Evolutionary conservation across 148 eudicot species (phyloP).

Genomic region (Euryodendron excelsum): DNA sequence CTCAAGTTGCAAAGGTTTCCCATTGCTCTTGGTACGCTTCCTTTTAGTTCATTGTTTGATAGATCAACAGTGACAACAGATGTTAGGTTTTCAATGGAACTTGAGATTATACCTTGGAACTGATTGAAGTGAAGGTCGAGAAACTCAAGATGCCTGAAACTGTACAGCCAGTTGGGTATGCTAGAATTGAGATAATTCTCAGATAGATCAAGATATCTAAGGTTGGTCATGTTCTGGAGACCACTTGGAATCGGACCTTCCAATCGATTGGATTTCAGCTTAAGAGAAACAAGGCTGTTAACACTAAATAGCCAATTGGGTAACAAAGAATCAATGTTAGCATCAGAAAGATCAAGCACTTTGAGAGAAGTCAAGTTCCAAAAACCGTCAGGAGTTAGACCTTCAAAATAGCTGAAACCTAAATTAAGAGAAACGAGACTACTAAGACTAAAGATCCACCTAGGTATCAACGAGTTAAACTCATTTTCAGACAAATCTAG

Average conservation of each 20-base stretch:
- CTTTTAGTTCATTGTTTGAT: no score
- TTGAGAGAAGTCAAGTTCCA: neutral
- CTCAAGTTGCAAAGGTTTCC: no score
- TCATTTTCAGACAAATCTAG: no score
- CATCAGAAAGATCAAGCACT: neutral
- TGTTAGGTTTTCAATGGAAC: constrained; percentile 20
- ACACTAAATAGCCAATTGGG: neutral
- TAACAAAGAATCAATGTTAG: neutral
- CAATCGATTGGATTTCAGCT: neutral
- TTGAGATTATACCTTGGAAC: constrained; percentile 1
- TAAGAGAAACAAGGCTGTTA: neutral
- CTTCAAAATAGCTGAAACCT: no score
- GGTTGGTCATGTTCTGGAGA: neutral
- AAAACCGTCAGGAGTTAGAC: neutral
- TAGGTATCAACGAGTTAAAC: no score
- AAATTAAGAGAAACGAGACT: no score
- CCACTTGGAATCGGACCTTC: neutral
- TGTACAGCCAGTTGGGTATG: constrained; percentile 8
- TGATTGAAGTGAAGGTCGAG: neutral
- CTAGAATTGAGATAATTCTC: no score
- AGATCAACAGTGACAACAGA: no score
- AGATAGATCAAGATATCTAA: neutral
- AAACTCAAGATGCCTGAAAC: neutral
- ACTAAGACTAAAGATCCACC: no score
- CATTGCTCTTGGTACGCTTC: no score